Evolutionary conservation across 768 basidiomycete species (phyloP).

Genomic region (Leccinellum luteum): DNA sequence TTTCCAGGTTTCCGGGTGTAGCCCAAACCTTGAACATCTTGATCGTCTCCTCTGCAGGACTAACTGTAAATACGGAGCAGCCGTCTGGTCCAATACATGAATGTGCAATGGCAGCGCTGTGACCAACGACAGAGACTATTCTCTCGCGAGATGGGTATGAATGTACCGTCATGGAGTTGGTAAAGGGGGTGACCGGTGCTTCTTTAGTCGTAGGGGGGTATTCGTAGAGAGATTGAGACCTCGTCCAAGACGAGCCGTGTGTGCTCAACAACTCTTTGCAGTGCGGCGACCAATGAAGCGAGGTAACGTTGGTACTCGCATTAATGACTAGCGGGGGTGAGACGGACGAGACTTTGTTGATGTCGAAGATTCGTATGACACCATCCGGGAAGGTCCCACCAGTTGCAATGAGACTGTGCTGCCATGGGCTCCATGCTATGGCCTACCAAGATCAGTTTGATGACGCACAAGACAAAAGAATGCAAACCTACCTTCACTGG

Average conservation of each 20-base stretch:
- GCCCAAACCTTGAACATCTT: constrained; percentile 74
- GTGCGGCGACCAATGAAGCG: constrained; percentile 68
- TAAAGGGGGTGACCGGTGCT: constrained; percentile 26
- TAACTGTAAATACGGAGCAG: constrained; percentile 61
- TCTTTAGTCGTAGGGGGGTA: constrained; percentile 22
- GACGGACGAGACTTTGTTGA: constrained; percentile 39
- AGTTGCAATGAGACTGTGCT: constrained; percentile 61
- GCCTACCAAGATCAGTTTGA: constrained; percentile 41
- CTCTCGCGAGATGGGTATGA: constrained; percentile 52
- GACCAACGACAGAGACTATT: constrained; percentile 56
- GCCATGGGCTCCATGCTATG: constrained; percentile 75
- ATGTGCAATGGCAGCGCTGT: constrained; percentile 52
- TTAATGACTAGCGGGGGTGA: constrained; percentile 46
- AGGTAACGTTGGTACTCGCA: constrained; percentile 53
- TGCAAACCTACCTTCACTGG: constrained; percentile 39
- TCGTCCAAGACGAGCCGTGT: constrained; percentile 46
- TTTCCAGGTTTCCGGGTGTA: constrained; percentile 17
- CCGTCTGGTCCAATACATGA: constrained; percentile 64
- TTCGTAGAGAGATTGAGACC: constrained; percentile 18
- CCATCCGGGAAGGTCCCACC: constrained; percentile 67
- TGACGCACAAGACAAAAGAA: not conserved
- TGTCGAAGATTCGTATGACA: constrained; percentile 51
- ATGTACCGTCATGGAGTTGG: constrained; percentile 48
- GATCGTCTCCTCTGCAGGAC: constrained; percentile 62
- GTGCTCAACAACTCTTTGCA: constrained; percentile 85